Base-by-base conservation (phyloP, 2,329 filamentous ascomycete species). In the Fusarium algeriense region DNA sequence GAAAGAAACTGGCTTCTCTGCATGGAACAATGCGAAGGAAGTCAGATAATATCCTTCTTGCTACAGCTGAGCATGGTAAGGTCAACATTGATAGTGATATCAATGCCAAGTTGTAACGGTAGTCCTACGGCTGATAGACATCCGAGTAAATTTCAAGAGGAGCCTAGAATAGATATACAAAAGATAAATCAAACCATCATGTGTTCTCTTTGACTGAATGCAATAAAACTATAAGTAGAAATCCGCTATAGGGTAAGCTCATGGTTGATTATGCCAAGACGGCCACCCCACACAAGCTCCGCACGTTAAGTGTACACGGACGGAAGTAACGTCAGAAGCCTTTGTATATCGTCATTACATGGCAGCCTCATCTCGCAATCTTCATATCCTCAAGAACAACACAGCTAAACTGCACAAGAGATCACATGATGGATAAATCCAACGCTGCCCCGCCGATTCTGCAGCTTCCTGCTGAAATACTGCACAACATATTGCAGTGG, bases 11-110 rank as follows among this genome's bases (percentile, higher is more conserved):
- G 69, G 84, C 83, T 53, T 83, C 86, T 15, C 60, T 92, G 8
- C 83, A 83, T 65, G 88, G 87, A 3, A 82, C 84, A 23, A 87
- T 92, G 81, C 85, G 82, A 69, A 83, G 85, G 67, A 85, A 81
- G 72, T 83, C 82, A 32, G 87, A 87, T 64, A 86, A 87, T 0
- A 80, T 81, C 45, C 66, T 92, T 13, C 78, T 90, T 75, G 84
- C 87, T 5, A 83, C 86, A 10, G 90, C 87, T 53, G 89, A 91
- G 75, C 90, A 92, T 80, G 86, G 88, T 44, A 92, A 92, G 79
- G 87, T 87, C 5, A 90, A 89, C 74, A 86, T 85, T 44, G 89
- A 91, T 71, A 81, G 85, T 0, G 76, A 74, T 15, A 63, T 76
- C n/a, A 81, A 79, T 59, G 28, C 80, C 17, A 80, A 71, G 64